Evolutionary conservation across 164 flowering plant species (phyloP), one percentile per base, ranked within the genome.

Genomic region (Tinospora cordifolia): DNA sequence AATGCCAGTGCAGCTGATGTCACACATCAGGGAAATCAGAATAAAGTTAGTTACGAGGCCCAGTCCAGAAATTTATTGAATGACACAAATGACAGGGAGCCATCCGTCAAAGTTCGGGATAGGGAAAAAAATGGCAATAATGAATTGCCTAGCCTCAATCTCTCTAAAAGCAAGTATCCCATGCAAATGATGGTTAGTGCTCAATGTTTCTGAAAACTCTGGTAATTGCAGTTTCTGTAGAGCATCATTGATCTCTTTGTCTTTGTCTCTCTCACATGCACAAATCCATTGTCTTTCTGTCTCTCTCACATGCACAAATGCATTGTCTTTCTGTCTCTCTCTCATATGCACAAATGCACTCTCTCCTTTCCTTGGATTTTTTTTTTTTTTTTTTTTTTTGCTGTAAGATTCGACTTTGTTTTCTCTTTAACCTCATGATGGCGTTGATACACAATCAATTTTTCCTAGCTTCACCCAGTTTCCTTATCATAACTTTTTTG

Each of bases 91-190:
- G 87, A 76, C 67, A 22, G 64, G 25, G 87, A 81, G 64, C 14
- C 30, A 63, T 69, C 82, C 54, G 39, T 44, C 62, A 80, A 78
- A 71, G 66, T 75, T 73, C 83, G 82, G 63, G 77, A 75, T n/a
- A 84, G 70, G 78, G 93, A 86, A 57, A 90, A 83, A 74, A 76
- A 77, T 80, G 81, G 81, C 22, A 65, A 63, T 40, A 80, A 74
- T 73, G 92, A 85, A 69, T 71, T 77, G 70, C 81, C 82, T 34
- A 88, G 49, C 60, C 10, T 27, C 27, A 49, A 36, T 54, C n/a
- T 36, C 21, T 22, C 71, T 3, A 54, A 19, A 1, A 54, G 44
- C 36, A 58, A 86, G 51, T 46, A 58, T 72, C 39, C 25, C 6
- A n/a, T 66, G 59, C 69, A 67, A 59, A 72, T 19, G 27, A 19